These are phyloP conservation scores for Pyrus communis DNA, from an alignment of 306 rosid species.

Conservation along the genomic window DNA sequence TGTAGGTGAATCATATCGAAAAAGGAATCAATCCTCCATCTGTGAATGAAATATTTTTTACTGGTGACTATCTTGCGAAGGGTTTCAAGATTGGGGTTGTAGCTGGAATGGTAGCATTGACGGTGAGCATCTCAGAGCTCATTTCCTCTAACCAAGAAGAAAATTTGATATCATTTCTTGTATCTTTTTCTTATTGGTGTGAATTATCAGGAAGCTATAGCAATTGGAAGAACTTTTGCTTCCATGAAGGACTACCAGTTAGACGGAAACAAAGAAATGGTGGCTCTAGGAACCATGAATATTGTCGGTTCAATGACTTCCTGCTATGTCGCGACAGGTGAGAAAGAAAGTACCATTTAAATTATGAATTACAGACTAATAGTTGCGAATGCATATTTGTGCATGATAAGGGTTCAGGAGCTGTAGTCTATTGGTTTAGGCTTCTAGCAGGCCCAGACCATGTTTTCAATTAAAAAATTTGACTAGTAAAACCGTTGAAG, in stretches of 20 bases:
- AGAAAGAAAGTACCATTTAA: conserved; percentile 18
- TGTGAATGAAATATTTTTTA: conserved; percentile 50
- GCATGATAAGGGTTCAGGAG: background rate
- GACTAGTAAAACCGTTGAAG: background rate
- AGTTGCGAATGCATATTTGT: background rate
- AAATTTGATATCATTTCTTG: conserved; percentile 1
- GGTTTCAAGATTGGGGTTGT: conserved; percentile 72
- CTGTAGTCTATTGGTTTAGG: background rate
- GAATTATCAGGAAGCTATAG: conserved; percentile 71
- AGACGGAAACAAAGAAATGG: conserved; percentile 97
- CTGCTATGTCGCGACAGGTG: conserved; percentile 97
- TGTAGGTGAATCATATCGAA: conserved; percentile 71
- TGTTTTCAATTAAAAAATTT: background rate
- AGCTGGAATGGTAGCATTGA: conserved; percentile 85
- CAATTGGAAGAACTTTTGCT: conserved; percentile 98
- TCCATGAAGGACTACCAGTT: conserved; percentile 88
- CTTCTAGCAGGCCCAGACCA: background rate
- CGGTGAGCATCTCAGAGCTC: conserved; percentile 44
- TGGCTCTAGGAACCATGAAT: conserved; percentile 90
- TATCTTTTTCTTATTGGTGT: background rate
- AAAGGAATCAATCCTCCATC: conserved; percentile 90
- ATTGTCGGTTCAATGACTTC: conserved; percentile 92
- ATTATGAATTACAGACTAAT: background rate
- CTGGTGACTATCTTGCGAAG: conserved; percentile 58
- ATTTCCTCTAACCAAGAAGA: conserved; percentile 15